Base-by-base conservation (phyloP, 1,284 basidiomycete species). In the Afroboletus lepidellus region DNA sequence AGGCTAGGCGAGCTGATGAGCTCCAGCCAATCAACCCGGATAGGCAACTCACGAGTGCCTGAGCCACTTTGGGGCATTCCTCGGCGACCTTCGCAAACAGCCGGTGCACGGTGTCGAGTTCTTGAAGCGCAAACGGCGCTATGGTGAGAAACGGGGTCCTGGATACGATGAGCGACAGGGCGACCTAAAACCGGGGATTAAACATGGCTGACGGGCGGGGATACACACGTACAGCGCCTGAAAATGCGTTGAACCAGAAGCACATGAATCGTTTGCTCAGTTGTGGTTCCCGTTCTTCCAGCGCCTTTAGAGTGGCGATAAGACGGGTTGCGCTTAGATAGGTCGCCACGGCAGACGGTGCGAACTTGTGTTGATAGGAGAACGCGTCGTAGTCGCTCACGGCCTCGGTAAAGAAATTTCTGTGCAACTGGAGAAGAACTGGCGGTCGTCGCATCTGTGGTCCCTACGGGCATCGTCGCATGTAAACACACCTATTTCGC, bases 211-310 rank as follows among this genome's bases (percentile, higher is more conserved):
- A 27, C 45, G 30, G 27, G 37, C 21, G 39, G 38, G 5, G 36
- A 46, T 20, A n/a, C 11, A 49, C 27, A 75, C 86, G 67, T 66
- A 90, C 87, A 48, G 84, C 80, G 33, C 85, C 86, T 41, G 87
- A 88, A 66, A 88, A 90, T 18, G 84, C 77, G 61, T 90, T 87
- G 52, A 87, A 87, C 77, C 87, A 90, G 60, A 89, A 80, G 69
- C 86, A 84, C 72, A 88, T 80, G 67, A 87, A 84, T 33, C 88
- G 77, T 57, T 80, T 80, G 52, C 83, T 83, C 39, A 90, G 70
- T 46, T 78, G 74, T 12, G 80, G 78, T 62, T 87, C 81, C 52
- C 80, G 77, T 29, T 80, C 76, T 63, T 81, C 83, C 16, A 88
- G 66, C 48, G 74, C 77, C 60, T 81, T 80, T 41, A 87, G 70